A percentile compares a stretch with the other conserved stretches of the same genome.
Conservation (phyloP, 2,329 filamentous ascomycete genomes). For the Botryosphaeria dothidea region DNA sequence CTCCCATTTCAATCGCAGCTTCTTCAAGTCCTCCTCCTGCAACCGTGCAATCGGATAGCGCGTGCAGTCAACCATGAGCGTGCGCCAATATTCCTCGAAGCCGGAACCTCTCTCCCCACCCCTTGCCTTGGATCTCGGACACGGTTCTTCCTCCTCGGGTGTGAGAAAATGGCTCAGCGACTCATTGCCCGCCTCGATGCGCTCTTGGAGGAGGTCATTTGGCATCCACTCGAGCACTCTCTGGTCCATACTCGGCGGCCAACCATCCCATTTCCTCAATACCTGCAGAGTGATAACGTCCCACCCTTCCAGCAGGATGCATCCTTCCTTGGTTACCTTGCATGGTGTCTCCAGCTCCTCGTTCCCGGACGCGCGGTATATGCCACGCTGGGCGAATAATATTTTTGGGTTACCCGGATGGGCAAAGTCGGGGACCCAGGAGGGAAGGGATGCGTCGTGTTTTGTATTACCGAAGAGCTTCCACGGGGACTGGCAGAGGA, state of each 20-base stretch:
- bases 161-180: neutral
- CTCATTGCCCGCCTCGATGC: neutral
- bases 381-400: constrained; percentile 13
- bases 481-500: constrained; percentile 24
- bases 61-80: neutral
- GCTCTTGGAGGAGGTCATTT: neutral
- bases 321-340: neutral
- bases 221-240: neutral
- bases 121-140: neutral
- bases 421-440: constrained; percentile 31
- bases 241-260: neutral
- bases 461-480: neutral
- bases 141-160: neutral
- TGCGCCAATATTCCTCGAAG: constrained; percentile 12
- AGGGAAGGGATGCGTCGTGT: constrained; percentile 24
- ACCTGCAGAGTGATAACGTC: neutral
- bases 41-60: constrained; percentile 21
- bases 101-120: no score
- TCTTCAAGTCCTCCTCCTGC: constrained; percentile 39
- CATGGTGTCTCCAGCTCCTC: neutral
- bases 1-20: constrained; percentile 29
- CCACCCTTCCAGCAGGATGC: neutral
- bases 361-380: neutral
- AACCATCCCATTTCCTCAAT: neutral
- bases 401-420: neutral